Percentiles rank a stretch among this genome's conserved stretches.
These are phyloP conservation scores for Lathyrus oleraceus DNA, from an alignment of 306 rosid genomes.

Conservation along the genomic window DNA sequence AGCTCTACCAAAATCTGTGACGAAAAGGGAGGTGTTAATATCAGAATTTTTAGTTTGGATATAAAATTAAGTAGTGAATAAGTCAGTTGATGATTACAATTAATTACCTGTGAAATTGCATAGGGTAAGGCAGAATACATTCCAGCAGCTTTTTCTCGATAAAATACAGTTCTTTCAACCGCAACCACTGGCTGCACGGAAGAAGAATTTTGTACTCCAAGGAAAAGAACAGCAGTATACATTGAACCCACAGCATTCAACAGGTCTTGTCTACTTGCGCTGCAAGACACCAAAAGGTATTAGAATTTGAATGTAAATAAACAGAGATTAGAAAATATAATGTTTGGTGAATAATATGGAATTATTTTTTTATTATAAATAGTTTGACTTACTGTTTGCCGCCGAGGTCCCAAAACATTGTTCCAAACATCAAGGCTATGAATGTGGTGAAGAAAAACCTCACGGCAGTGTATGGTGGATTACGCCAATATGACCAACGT, in stretches of 20 bases:
- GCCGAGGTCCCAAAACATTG: slow-evolving; percentile 51
- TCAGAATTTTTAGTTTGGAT: background rate
- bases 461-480: too few relatives aligned
- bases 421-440: too few relatives aligned
- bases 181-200: slow-evolving; percentile 59
- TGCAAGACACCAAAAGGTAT: slow-evolving; percentile 23
- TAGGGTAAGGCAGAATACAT: slow-evolving; percentile 67
- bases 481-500: slow-evolving; percentile 55
- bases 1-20: slow-evolving; percentile 27
- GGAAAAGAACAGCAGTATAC: slow-evolving; percentile 35
- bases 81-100: background rate
- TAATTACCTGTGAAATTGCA: slow-evolving; percentile 62
- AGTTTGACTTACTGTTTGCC: slow-evolving; percentile 40
- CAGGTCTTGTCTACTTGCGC: slow-evolving; percentile 38
- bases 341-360: background rate
- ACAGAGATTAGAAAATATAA: background rate
- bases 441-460: too few relatives aligned
- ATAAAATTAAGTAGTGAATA: background rate
- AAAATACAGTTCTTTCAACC: slow-evolving; percentile 59
- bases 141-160: slow-evolving; percentile 66
- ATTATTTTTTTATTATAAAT: background rate
- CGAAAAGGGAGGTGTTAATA: background rate
- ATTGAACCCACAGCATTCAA: slow-evolving; percentile 51
- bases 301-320: background rate
- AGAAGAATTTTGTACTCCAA: slow-evolving; percentile 53